These are phyloP conservation scores for Psilocybe azurescens DNA, from an alignment of 768 basidiomycete genomes.

Conservation along the genomic window DNA sequence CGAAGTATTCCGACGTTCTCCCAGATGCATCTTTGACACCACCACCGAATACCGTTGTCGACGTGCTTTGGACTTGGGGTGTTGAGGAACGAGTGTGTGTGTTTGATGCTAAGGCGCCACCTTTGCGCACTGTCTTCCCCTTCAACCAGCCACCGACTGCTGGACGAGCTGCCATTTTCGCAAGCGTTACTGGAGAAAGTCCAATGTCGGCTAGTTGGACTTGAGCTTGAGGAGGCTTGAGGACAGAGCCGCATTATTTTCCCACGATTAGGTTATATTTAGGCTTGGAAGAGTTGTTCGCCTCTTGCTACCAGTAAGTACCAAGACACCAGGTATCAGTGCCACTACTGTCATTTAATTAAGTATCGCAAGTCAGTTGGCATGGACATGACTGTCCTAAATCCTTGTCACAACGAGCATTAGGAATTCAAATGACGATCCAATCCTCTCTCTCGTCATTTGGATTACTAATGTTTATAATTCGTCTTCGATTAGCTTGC, in stretches of 20 bases:
- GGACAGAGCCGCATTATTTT: background rate
- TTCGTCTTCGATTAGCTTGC: constrained; percentile 2
- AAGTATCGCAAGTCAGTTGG: no score
- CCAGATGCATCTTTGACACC: constrained; percentile 89
- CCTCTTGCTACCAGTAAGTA: no score
- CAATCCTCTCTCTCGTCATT: constrained; percentile 5
- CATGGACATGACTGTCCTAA: no score
- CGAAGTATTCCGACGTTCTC: constrained; percentile 80
- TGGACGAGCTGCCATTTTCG: constrained; percentile 24
- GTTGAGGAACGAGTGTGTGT: constrained; percentile 65
- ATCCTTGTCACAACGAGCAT: background rate
- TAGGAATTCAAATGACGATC: background rate
- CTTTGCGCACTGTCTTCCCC: constrained; percentile 79
- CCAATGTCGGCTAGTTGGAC: no score
- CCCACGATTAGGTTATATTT: background rate
- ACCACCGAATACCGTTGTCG: constrained; percentile 76
- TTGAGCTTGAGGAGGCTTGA: no score
- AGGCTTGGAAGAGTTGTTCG: background rate
- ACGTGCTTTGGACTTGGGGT: constrained; percentile 72
- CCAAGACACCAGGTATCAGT: background rate
- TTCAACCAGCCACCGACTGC: constrained; percentile 63
- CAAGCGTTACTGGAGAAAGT: background rate
- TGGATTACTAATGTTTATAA: constrained; percentile 1
- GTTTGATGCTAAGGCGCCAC: constrained; percentile 48
- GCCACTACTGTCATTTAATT: background rate